These are phyloP conservation scores for Metarhizium robertsii DNA, from an alignment of 2,329 filamentous ascomycete genomes.

Conservation along the genomic window DNA sequence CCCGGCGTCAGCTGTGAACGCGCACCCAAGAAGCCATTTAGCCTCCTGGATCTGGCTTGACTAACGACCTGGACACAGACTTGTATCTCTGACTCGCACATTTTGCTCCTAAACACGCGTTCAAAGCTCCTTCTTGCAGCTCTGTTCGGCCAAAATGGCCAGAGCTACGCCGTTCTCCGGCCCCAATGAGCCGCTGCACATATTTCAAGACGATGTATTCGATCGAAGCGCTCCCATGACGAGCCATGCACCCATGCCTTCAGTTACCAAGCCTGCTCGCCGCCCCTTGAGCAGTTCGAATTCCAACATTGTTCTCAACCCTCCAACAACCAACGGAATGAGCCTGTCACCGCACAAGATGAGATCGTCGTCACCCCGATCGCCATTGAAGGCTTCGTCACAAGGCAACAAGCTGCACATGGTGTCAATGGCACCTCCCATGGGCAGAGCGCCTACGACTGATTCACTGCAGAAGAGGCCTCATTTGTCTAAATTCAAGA, in stretches of 20 bases:
- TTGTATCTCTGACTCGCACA: background rate
- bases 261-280: slow-evolving; percentile 35
- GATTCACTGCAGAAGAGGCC: slow-evolving; percentile 64
- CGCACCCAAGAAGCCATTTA: background rate
- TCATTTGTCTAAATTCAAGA: slow-evolving; percentile 49
- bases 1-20: background rate
- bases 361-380: slow-evolving; percentile 50
- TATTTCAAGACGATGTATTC: slow-evolving; percentile 44
- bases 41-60: background rate
- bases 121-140: slow-evolving; percentile 3
- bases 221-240: slow-evolving; percentile 37
- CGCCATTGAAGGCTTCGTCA: slow-evolving; percentile 42
- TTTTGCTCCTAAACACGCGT: slow-evolving; percentile 1
- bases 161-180: slow-evolving; percentile 37
- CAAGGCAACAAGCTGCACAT: slow-evolving; percentile 55
- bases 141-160: slow-evolving; percentile 39
- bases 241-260: slow-evolving; percentile 48
- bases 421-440: slow-evolving; percentile 57
- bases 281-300: slow-evolving; percentile 40
- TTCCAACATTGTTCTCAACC: slow-evolving; percentile 59
- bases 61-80: background rate
- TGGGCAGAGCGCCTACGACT: slow-evolving; percentile 42
- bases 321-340: slow-evolving; percentile 41
- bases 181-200: slow-evolving; percentile 38
- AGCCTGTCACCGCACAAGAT: slow-evolving; percentile 63